Conservation (phyloP, 352 stramenopile species). For the Pseudoperonospora humuli region DNA sequence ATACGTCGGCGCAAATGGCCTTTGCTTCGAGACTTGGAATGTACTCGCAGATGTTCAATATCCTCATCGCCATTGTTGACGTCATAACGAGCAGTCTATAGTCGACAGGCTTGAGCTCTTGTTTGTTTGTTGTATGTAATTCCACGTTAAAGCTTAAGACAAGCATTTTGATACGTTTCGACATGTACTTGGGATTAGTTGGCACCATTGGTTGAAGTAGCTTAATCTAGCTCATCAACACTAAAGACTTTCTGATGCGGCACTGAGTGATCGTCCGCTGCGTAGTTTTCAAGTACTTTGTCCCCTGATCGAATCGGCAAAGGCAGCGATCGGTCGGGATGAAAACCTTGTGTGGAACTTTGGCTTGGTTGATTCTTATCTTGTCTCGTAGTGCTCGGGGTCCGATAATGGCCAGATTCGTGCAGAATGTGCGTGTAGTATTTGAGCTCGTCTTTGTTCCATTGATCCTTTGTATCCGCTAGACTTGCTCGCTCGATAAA, state of each 20-base stretch:
- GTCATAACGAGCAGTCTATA: conserved; percentile 47
- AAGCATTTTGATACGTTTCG: neutral
- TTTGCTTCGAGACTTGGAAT: conserved; percentile 71
- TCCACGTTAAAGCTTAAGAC: too few species aligned
- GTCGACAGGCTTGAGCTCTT: too few species aligned
- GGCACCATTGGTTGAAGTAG: too few species aligned
- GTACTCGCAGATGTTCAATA: conserved; percentile 75
- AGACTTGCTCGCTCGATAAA: conserved; percentile 23
- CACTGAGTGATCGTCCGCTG: conserved; percentile 7
- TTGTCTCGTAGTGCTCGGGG: neutral
- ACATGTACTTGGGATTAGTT: too few species aligned
- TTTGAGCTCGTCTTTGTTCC: conserved; percentile 36
- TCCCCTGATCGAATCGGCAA: conserved; percentile 4
- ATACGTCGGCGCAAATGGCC: conserved; percentile 66
- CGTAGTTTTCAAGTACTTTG: conserved; percentile 5
- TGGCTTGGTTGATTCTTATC: conserved; percentile 7
- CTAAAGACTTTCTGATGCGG: conserved; percentile 35
- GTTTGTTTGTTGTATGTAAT: too few species aligned
- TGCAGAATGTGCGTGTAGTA: conserved; percentile 21
- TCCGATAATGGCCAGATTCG: conserved; percentile 17
- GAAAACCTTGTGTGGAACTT: conserved; percentile 6
- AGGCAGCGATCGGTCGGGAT: conserved; percentile 7
- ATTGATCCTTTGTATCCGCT: conserved; percentile 15
- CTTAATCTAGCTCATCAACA: conserved; percentile 51
- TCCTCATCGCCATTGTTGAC: conserved; percentile 64